These are phyloP conservation scores for Yamadazyma taylorii DNA, from an alignment of 1,139 yeast genomes.

Conservation along the genomic window DNA sequence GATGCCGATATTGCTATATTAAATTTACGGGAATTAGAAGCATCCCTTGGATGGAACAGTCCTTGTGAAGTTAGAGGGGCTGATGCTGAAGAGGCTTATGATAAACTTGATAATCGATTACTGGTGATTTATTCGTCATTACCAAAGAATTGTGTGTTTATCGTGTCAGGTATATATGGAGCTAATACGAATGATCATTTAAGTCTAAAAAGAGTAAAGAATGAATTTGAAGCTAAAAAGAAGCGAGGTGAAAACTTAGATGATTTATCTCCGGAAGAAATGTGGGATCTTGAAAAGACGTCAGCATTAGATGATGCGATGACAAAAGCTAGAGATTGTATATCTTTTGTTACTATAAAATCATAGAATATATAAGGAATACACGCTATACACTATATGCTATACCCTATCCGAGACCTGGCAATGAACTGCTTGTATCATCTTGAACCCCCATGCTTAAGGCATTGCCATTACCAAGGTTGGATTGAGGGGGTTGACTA, in stretches of 20 bases:
- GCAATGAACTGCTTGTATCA: constrained; percentile 20
- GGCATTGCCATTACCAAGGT: constrained; percentile 23
- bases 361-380: constrained; percentile 1
- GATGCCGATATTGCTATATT: constrained; percentile 51
- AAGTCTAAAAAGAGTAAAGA: constrained; percentile 8
- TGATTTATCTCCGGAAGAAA: constrained; percentile 43
- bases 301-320: constrained; percentile 41
- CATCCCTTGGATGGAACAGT: constrained; percentile 30
- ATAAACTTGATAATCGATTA: constrained; percentile 45
- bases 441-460: constrained; percentile 22
- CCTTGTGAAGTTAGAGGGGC: constrained; percentile 11
- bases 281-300: constrained; percentile 55
- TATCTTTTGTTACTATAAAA: constrained; percentile 52
- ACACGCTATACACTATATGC: background rate
- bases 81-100: constrained; percentile 24
- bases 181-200: constrained; percentile 32
- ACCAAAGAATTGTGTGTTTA: constrained; percentile 60
- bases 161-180: constrained; percentile 66
- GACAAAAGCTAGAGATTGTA: constrained; percentile 52
- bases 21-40: constrained; percentile 61
- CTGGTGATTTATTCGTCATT: constrained; percentile 47
- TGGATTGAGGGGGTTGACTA: constrained; percentile 5
- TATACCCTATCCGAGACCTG: constrained; percentile 12
- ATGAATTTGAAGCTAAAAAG: constrained; percentile 36
- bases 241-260: constrained; percentile 38